A percentile compares a stretch with the other conserved stretches of the same genome.
Conservation (phyloP, 2,329 filamentous ascomycete genomes). For the Ilyonectria sp. region DNA sequence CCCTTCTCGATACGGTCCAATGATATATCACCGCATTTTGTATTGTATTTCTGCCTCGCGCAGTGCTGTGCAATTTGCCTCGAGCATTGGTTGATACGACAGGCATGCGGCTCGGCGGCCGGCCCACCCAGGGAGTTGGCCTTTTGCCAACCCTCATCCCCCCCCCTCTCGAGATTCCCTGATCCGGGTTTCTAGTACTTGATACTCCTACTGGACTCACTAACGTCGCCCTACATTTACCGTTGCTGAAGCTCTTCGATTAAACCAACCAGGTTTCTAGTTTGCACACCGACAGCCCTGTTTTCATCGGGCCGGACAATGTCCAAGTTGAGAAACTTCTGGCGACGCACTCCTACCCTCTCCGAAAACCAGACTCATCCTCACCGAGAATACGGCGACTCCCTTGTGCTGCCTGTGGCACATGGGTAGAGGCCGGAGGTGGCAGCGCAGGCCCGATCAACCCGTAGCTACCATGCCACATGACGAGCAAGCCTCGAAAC, state of each 20-base stretch:
- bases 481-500: not conserved
- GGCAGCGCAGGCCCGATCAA: too few relatives aligned
- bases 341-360: not conserved
- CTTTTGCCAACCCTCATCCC: too few relatives aligned
- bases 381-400: not conserved
- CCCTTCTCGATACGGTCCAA: not conserved
- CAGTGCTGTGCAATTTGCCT: not conserved
- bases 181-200: too few relatives aligned
- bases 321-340: not conserved
- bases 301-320: not conserved
- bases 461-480: too few relatives aligned
- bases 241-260: not conserved
- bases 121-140: too few relatives aligned
- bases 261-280: not conserved
- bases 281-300: not conserved
- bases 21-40: not conserved
- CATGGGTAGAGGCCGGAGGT: not conserved
- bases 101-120: too few relatives aligned
- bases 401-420: not conserved
- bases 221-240: not conserved
- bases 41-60: not conserved
- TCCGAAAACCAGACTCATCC: not conserved
- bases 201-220: too few relatives aligned
- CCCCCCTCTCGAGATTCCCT: too few relatives aligned
- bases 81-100: too few relatives aligned